Base-by-base conservation (phyloP, 163 green algal species). In the Chloromonas sp. region DNA sequence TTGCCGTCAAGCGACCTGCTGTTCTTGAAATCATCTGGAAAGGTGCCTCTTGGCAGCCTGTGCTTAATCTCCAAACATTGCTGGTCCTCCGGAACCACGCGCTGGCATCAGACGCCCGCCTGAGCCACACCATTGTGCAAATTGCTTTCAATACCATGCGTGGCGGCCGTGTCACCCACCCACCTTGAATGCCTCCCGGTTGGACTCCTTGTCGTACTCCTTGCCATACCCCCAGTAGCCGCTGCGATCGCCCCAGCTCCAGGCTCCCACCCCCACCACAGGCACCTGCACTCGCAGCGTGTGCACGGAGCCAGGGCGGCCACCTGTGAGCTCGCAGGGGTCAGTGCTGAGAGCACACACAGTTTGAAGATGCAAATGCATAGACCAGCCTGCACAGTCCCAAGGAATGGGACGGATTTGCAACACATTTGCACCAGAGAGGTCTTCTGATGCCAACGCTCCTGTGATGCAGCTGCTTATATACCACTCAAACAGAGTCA, bases 161-260 rank as follows among this genome's bases (percentile, higher is more conserved):
- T 14, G 62, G 57, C 66, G 58, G 8, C 15, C 71, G 14, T 61
- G 78, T 58, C 36, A 82, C 2, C 2, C 61, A 81, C n/a, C 5
- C 77, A 91, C 89, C 86, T 92, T 87, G 83, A 91, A 94, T 1
- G 91, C 91, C 5, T 90, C 87, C 0, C 61, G 66, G 85, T 86
- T 91, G 2, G 85, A 88, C 60, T 91, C 87, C 81, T 93, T 89
- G 60, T 85, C 89, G 82, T 92, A 93, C 79, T 91, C 90, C 0
- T 60, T 83, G 60, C 88, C 91, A 71, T 93, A 92, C 13, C 88
- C 87, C 91, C 91, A 94, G 82, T 94, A 89, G 1, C 81, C 58
- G 71, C 71, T 3, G 5, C 71, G 71, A 79, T 88, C 85, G 78
- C 85, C 85, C 85, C 85, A 88, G 1, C 77, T 84, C 85, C 85